Conservation (phyloP, 1,139 yeast species). For the Wickerhamiella infanticola region DNA sequence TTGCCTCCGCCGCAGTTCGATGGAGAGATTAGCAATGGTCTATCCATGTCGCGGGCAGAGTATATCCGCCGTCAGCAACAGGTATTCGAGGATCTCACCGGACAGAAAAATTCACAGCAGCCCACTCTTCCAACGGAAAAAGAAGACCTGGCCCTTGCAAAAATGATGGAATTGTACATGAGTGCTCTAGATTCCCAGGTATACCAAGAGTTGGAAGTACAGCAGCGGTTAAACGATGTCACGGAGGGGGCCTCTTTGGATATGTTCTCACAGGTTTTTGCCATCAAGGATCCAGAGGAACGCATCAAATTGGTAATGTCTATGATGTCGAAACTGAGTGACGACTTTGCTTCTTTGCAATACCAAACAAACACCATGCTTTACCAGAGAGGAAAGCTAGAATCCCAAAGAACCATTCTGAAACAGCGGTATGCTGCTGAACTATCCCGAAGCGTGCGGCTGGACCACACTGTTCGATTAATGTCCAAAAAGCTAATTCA, state of each 20-base stretch:
- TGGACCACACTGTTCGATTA: constrained; percentile 13
- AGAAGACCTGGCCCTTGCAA: constrained; percentile 1
- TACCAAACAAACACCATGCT: background rate
- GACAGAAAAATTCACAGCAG: constrained; percentile 2
- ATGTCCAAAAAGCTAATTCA: constrained; percentile 12
- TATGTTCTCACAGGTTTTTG: constrained; percentile 3
- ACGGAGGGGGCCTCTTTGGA: constrained; percentile 4
- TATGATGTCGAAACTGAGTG: constrained; percentile 2
- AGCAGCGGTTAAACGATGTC: constrained; percentile 2
- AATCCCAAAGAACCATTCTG: constrained; percentile 1
- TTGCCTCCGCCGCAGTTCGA: background rate
- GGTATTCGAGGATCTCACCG: constrained; percentile 12
- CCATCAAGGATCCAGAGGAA: constrained; percentile 3
- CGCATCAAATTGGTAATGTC: constrained; percentile 3
- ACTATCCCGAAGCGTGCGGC: constrained; percentile 10
- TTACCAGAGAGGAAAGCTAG: background rate
- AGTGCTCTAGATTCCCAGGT: constrained; percentile 14
- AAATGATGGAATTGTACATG: constrained; percentile 12
- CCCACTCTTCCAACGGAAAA: background rate
- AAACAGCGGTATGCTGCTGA: constrained; percentile 14
- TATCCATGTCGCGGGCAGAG: constrained; percentile 12
- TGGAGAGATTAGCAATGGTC: background rate
- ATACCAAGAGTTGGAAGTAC: constrained; percentile 10
- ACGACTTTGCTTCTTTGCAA: constrained; percentile 3
- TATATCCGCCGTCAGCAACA: constrained; percentile 12